Conservation (phyloP, 2,329 filamentous ascomycete genomes). For the Sphaceloma murrayae region DNA sequence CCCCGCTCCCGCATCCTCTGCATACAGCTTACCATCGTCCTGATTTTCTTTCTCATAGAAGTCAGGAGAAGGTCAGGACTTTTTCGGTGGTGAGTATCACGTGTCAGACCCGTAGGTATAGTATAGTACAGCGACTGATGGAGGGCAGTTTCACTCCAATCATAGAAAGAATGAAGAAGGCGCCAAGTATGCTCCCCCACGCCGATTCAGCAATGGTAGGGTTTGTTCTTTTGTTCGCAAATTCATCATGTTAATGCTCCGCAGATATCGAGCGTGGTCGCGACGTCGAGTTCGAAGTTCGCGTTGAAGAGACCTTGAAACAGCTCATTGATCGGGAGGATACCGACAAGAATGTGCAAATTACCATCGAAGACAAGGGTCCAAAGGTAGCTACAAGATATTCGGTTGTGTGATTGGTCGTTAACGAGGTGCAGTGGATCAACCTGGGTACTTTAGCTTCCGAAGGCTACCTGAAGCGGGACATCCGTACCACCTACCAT, state of each 20-base stretch:
- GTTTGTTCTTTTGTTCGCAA: background rate
- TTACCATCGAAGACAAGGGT: constrained; percentile 91
- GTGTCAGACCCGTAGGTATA: no score
- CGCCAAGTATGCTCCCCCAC: constrained; percentile 13
- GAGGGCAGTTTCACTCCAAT: constrained; percentile 5
- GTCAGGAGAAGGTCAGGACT: constrained; percentile 13
- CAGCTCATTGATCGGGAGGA: constrained; percentile 77
- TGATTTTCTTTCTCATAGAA: constrained; percentile 10
- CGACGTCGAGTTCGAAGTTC: constrained; percentile 36
- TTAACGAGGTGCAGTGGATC: constrained; percentile 52
- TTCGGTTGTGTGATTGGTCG: constrained; percentile 8
- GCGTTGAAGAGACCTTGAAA: constrained; percentile 75
- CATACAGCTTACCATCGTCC: background rate
- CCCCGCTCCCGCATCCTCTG: background rate
- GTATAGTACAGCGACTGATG: background rate
- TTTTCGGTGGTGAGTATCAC: constrained; percentile 9
- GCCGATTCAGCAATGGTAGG: constrained; percentile 15
- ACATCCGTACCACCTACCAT: constrained; percentile 94
- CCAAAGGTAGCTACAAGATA: constrained; percentile 57
- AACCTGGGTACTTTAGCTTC: constrained; percentile 77
- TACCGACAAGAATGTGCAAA: constrained; percentile 89
- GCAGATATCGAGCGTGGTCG: constrained; percentile 11
- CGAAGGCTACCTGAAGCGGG: constrained; percentile 75
- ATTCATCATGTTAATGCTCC: background rate
- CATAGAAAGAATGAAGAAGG: constrained; percentile 16